Percentiles rank a stretch among this genome's conserved stretches.
These are phyloP conservation scores for Salvia hispanica DNA, from an alignment of 257 asterid genomes.

Conservation along the genomic window DNA sequence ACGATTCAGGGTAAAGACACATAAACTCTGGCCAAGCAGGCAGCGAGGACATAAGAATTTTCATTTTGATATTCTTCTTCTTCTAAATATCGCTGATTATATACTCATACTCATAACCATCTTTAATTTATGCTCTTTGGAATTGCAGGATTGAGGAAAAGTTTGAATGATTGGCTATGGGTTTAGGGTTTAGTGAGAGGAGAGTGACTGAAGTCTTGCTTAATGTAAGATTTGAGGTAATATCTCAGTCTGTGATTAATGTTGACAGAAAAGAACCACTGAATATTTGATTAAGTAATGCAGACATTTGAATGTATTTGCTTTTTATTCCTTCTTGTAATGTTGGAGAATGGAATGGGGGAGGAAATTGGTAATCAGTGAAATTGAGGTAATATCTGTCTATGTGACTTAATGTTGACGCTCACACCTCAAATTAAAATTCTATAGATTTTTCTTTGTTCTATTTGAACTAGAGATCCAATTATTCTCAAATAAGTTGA, in stretches of 20 bases:
- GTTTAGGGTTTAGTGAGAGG: too few species aligned
- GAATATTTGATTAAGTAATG: conserved; percentile 6
- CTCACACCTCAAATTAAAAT: too few species aligned
- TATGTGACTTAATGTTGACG: too few species aligned
- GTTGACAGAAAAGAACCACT: neutral
- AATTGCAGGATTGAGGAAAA: conserved; percentile 46
- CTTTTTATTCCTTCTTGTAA: too few species aligned
- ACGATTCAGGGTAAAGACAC: conserved; percentile 66
- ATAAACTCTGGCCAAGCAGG: conserved; percentile 1
- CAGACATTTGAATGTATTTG: neutral
- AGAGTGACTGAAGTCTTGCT: conserved; percentile 8
- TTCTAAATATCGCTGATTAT: neutral
- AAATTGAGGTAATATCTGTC: too few species aligned
- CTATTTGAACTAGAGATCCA: too few species aligned
- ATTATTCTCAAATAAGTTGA: too few species aligned
- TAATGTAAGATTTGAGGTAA: neutral
- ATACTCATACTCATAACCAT: neutral
- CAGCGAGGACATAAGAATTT: neutral
- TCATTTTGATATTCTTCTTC: neutral
- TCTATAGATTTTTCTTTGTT: too few species aligned
- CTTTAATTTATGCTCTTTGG: neutral
- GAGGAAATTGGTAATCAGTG: neutral
- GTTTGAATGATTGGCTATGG: conserved; percentile 20
- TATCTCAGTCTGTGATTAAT: conserved; percentile 8
- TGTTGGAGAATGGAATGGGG: too few species aligned